Evolutionary conservation across 2,329 filamentous ascomycete species (phyloP), one percentile per base, ranked within the genome.

Genomic region (Trematosphaeria pertusa): DNA sequence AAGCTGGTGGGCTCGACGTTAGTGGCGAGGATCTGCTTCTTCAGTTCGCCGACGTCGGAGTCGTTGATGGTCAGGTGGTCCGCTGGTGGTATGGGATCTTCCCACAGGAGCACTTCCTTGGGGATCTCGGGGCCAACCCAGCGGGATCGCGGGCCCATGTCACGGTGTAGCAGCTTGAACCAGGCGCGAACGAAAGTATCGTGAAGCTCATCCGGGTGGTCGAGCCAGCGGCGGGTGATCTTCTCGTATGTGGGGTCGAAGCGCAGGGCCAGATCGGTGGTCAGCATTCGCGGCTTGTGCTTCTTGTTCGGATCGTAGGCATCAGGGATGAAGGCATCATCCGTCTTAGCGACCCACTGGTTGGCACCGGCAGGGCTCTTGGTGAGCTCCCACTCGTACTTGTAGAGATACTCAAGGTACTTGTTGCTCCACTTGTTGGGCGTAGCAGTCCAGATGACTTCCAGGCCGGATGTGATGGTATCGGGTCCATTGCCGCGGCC

Each of bases 121-220:
- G 88, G 87, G 14, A 89, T 78, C 72, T 92, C 88, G 1, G 88
- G 88, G 21, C 88, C 88, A 36, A 91, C 64, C 78, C 88, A 91
- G 66, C 86, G 87, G 18, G 80, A 68, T 43, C 82, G 77, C 33
- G 88, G 88, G 12, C 88, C 88, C 75, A 92, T 82, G 69, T 91
- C 88, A 75, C 88, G 87, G 76, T 92, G 88, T 24, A 88, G 78
- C 32, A 92, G 81, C 83, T 92, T 91, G 82, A 89, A 92, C 88
- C 88, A 92, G 11, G 88, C 88, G 38, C 83, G 82, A 17, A 81
- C 78, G 64, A 91, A 92, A 7, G 81, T 85, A 50, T 90, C 84
- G 43, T 79, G 80, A 30, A 91, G 80, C 76, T 89, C 74, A 35
- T 87, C 80, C 1, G 86, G 86, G 73, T 91, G 75, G 57, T 84